Evolutionary conservation across 192 early-diverging fungal species (phyloP), one percentile per base, ranked within the genome.

Genomic region (Diversispora eburnea): DNA sequence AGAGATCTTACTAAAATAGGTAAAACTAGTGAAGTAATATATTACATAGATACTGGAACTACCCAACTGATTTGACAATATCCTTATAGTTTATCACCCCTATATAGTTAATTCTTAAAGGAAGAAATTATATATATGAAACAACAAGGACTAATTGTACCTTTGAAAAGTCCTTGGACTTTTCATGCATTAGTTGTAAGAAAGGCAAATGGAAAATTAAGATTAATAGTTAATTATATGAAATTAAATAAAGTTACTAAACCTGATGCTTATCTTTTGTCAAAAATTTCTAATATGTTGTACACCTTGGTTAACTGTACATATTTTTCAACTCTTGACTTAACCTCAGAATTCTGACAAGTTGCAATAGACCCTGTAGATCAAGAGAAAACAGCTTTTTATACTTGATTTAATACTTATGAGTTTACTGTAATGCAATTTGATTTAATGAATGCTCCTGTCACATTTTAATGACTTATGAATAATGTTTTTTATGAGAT

Each of bases 151-250:
- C 15, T 63, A 2, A 63, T 63, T 8, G 1, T 3, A 1, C 61
- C 33, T 1, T 63, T 39, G 0, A 42, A 17, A 2, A 63, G 61
- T 63, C 67, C 77, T 8, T 78, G 73, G 67, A 54, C 76, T 17
- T 55, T 80, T 0, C 85, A 82, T 3, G 47, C 77, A 0, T 42
- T 86, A 0, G 75, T 85, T 55, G 82, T 83, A 0, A 19, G 47
- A 42, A 87, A 87, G 51, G 74, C 77, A 25, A 79, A 82, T 67
- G 76, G 79, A 0, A 64, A 57, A 2, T 33, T 79, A n/a, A 8
- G 85, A 0, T 45, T 85, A 0, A 76, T 76, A 20, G 42, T 85
- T 0, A 81, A 87, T 59, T 87, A 86, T 71, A 72, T 73, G 33
- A 56, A 73, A 15, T 68, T 85, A 5, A 85, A 87, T 72, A 45